Evolutionary conservation across 345 rosid species (phyloP).

Genomic region (Eucalyptus sideroxylon): DNA sequence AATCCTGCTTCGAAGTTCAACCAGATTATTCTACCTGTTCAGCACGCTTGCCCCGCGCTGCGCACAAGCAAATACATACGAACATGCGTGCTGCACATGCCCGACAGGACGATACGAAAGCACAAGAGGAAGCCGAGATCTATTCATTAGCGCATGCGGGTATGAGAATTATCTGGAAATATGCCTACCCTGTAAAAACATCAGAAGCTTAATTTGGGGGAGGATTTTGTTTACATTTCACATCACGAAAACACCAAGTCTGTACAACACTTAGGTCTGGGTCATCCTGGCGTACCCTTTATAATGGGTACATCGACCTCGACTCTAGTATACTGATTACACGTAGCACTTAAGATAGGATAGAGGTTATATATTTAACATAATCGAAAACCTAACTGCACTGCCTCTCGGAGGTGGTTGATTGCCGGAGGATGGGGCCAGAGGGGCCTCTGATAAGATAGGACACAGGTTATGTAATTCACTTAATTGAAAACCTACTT

Average conservation of each 20-base stretch:
- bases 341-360: background rate
- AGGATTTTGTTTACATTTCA: background rate
- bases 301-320: background rate
- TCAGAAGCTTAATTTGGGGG: background rate
- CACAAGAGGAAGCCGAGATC: background rate
- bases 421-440: too few relatives aligned
- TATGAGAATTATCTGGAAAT: background rate
- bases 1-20: background rate
- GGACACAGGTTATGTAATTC: background rate
- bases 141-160: background rate
- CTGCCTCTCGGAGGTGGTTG: background rate
- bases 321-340: background rate
- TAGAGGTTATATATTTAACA: background rate
- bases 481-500: background rate
- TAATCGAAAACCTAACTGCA: background rate
- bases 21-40: background rate
- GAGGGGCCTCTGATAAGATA: background rate
- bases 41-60: background rate
- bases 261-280: background rate
- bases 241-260: background rate
- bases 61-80: background rate
- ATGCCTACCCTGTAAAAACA: background rate
- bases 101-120: background rate
- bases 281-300: background rate
- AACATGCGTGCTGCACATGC: background rate